Evolutionary conservation across 2,329 filamentous ascomycete genomes (phyloP).

Genomic region (Arthrobotrys megalospora): DNA sequence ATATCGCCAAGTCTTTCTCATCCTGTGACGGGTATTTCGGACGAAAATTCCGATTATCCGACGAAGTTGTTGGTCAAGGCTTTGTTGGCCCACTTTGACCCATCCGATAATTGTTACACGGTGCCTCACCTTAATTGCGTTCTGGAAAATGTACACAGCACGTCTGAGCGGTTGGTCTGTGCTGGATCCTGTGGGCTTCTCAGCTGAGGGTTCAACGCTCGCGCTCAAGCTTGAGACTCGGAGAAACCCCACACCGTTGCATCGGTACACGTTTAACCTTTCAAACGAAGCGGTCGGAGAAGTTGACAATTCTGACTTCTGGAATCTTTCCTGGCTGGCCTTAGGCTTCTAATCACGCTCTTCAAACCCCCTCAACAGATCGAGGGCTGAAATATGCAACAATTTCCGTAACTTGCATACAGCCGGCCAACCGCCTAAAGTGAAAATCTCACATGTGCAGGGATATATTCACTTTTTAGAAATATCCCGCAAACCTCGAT

Average conservation of each 20-base stretch:
- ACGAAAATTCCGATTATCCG: slow-evolving; percentile 51
- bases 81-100: slow-evolving; percentile 5
- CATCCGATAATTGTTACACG: slow-evolving; percentile 20
- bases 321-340: background rate
- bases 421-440: slow-evolving; percentile 44
- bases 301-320: background rate
- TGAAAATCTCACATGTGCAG: slow-evolving; percentile 16
- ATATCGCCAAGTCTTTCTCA: slow-evolving; percentile 17
- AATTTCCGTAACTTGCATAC: slow-evolving; percentile 43
- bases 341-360: background rate
- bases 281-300: slow-evolving; percentile 1
- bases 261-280: background rate
- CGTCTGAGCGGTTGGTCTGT: slow-evolving; percentile 29
- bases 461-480: slow-evolving; percentile 21
- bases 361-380: background rate
- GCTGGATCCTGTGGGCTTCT: slow-evolving; percentile 5
- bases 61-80: slow-evolving; percentile 2
- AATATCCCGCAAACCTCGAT: slow-evolving; percentile 39
- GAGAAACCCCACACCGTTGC: slow-evolving; percentile 15
- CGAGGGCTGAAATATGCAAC: slow-evolving; percentile 12
- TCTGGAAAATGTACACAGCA: background rate
- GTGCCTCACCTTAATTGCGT: slow-evolving; percentile 51
- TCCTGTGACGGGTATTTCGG: slow-evolving; percentile 41
- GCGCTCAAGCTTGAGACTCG: background rate
- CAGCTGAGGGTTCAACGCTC: background rate